Evolutionary conservation across 2,329 filamentous ascomycete species (phyloP).

Genomic region (Shiraia bambusicola): DNA sequence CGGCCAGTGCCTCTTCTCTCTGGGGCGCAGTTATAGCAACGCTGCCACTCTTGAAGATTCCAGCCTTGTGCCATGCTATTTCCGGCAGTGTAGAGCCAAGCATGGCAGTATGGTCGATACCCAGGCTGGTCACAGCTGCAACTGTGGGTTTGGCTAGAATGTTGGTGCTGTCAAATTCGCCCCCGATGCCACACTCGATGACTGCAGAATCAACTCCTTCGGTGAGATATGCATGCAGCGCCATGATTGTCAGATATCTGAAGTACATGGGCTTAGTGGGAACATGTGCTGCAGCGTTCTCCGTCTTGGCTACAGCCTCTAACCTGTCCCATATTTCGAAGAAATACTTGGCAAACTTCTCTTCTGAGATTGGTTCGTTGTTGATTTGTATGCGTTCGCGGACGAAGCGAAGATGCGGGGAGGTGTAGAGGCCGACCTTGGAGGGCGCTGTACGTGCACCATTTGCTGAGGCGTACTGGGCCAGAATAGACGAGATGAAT

Average conservation of each 20-base stretch:
- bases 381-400: conserved; percentile 84
- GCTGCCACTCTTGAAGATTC: conserved; percentile 72
- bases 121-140: conserved; percentile 75
- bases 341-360: conserved; percentile 73
- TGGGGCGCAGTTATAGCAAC: conserved; percentile 66
- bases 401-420: conserved; percentile 79
- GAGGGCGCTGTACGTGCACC: conserved; percentile 39
- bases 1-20: conserved; percentile 54
- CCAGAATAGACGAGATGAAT: conserved; percentile 78
- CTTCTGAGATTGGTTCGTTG: conserved; percentile 67
- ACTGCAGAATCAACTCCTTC: conserved; percentile 78
- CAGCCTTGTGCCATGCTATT: conserved; percentile 91
- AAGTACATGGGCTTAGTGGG: conserved; percentile 86
- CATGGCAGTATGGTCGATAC: conserved; percentile 81
- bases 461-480: conserved; percentile 56
- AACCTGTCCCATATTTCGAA: conserved; percentile 79
- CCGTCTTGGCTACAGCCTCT: conserved; percentile 55
- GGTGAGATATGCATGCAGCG: conserved; percentile 76
- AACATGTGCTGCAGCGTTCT: conserved; percentile 52
- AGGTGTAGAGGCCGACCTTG: conserved; percentile 79
- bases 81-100: conserved; percentile 75
- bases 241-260: conserved; percentile 84
- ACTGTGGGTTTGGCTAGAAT: conserved; percentile 71
- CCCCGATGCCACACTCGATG: conserved; percentile 91
- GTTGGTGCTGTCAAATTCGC: conserved; percentile 91